phyloP scores from a whole-genome alignment of 306 rosid genomes.

The Glycyrrhiza uralensis region DNA sequence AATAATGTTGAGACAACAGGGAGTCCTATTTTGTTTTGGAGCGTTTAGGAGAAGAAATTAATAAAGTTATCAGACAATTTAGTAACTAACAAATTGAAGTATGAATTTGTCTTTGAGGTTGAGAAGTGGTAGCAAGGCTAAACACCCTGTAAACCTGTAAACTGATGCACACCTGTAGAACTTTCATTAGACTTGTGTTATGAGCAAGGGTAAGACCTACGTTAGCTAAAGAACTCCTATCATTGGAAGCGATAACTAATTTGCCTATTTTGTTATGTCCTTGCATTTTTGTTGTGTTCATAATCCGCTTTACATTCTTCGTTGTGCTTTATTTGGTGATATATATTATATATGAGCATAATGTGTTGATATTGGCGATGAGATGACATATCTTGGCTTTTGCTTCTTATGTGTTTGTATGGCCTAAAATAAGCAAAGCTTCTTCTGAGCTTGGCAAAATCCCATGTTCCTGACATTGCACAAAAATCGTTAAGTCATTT shows the following conservation, averaged over 20 bases:
- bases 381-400: background rate
- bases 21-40: background rate
- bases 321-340: slow-evolving; percentile 10
- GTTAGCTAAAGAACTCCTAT: background rate
- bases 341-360: background rate
- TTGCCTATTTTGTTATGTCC: background rate
- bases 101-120: background rate
- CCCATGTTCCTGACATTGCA: too few relatives aligned
- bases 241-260: background rate
- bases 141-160: background rate
- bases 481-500: too few relatives aligned
- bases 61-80: background rate
- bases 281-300: slow-evolving; percentile 9
- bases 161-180: background rate
- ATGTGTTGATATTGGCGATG: background rate
- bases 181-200: background rate
- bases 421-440: background rate
- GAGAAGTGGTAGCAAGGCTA: background rate
- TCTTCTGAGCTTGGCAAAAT: background rate
- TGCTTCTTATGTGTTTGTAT: background rate
- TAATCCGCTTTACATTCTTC: background rate
- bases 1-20: background rate
- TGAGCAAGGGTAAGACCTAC: background rate
- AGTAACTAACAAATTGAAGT: background rate
- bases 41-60: background rate